Conservation (phyloP, 1,284 basidiomycete genomes). For the Ceratobasidium sp. region DNA sequence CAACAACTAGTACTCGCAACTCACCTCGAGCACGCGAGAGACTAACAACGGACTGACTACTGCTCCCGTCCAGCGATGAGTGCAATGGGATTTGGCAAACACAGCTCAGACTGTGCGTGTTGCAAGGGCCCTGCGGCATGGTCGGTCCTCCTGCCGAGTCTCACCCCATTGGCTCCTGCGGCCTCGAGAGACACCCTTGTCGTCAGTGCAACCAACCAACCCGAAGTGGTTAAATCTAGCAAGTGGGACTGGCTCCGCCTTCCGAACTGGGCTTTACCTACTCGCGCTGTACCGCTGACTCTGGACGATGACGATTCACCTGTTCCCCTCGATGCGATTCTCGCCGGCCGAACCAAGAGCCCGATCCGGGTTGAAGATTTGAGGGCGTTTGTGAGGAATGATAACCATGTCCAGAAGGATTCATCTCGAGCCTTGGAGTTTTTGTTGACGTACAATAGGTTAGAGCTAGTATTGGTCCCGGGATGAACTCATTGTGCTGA, state of each 20-base stretch:
- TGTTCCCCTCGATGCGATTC: constrained; percentile 32
- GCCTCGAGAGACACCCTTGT: constrained; percentile 21
- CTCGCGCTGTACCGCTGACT: not conserved
- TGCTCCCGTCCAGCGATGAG: not conserved
- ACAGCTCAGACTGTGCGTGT: constrained; percentile 15
- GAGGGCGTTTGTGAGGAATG: constrained; percentile 33
- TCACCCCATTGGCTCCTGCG: constrained; percentile 20
- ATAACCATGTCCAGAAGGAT: not conserved
- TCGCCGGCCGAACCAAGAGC: constrained; percentile 38
- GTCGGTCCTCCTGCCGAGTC: constrained; percentile 19
- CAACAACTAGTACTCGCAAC: not conserved
- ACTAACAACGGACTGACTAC: not conserved
- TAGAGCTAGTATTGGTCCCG: not conserved
- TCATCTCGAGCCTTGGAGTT: constrained; percentile 38
- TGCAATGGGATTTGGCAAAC: constrained; percentile 18
- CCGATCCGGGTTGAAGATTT: constrained; percentile 37
- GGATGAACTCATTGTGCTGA: not conserved
- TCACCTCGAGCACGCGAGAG: constrained; percentile 1
- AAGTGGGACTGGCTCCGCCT: constrained; percentile 26
- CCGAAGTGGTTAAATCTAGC: constrained; percentile 21
- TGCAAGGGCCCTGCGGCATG: constrained; percentile 32
- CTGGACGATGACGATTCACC: constrained; percentile 12
- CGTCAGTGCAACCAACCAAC: constrained; percentile 29
- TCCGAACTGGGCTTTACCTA: constrained; percentile 30
- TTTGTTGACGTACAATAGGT: constrained; percentile 38